A percentile compares a stretch with the other conserved stretches of the same genome.
Evolutionary conservation across 352 stramenopile species (phyloP).

Genomic region (Phytophthora fragariaefolia): DNA sequence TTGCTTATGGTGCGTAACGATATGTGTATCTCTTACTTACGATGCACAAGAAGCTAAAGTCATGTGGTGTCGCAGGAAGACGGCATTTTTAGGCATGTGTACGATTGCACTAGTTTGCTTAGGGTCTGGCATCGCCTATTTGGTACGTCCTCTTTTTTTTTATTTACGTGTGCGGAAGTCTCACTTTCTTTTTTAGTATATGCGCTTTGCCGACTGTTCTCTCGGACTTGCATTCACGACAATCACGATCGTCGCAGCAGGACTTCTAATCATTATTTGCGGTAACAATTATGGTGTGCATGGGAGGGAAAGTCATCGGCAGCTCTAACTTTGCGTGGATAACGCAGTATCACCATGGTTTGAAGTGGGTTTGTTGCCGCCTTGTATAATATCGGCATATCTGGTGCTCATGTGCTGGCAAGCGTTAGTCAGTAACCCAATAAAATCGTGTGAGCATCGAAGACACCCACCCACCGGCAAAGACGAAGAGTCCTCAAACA

Average conservation of each 20-base stretch:
- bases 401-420: slow-evolving; percentile 83
- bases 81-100: slow-evolving; percentile 47
- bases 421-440: slow-evolving; percentile 62
- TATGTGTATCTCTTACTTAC: background rate
- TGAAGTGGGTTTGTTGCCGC: slow-evolving; percentile 77
- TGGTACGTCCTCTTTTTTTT: slow-evolving; percentile 38
- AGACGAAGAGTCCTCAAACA: slow-evolving; percentile 24
- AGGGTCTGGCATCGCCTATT: slow-evolving; percentile 45
- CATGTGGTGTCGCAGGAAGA: slow-evolving; percentile 24
- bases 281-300: slow-evolving; percentile 36
- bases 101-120: slow-evolving; percentile 65
- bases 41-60: background rate
- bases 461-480: slow-evolving; percentile 11
- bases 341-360: slow-evolving; percentile 69
- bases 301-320: background rate
- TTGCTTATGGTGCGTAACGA: slow-evolving; percentile 26
- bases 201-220: slow-evolving; percentile 87
- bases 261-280: slow-evolving; percentile 72
- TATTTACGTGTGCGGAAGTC: background rate
- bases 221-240: slow-evolving; percentile 84
- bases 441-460: slow-evolving; percentile 48
- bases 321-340: slow-evolving; percentile 1
- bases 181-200: slow-evolving; percentile 62
- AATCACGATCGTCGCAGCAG: slow-evolving; percentile 82
- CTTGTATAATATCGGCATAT: slow-evolving; percentile 76